These are phyloP conservation scores for Mycena galericulata DNA, from an alignment of 768 basidiomycete genomes.

Conservation along the genomic window DNA sequence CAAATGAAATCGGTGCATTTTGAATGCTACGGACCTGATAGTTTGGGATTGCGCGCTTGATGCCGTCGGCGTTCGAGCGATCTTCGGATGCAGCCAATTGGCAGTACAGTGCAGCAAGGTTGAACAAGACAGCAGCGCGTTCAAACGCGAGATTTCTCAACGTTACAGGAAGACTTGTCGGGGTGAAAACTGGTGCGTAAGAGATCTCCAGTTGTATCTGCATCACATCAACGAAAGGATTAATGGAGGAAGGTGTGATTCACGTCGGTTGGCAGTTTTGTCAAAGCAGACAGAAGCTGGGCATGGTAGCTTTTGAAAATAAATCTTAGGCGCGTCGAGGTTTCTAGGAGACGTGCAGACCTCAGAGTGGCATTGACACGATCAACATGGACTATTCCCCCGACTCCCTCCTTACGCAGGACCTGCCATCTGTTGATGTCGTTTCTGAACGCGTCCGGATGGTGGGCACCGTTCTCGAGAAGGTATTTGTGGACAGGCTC, in stretches of 20 bases:
- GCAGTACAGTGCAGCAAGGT: slow-evolving; percentile 88
- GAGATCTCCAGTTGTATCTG: slow-evolving; percentile 80
- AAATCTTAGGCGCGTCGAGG: slow-evolving; percentile 12
- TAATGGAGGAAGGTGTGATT: slow-evolving; percentile 28
- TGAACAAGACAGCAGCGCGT: slow-evolving; percentile 82
- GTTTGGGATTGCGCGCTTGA: slow-evolving; percentile 79
- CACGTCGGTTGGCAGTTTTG: slow-evolving; percentile 88
- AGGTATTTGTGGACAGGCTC: slow-evolving; percentile 74
- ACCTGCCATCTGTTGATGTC: slow-evolving; percentile 81
- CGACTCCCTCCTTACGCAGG: slow-evolving; percentile 68
- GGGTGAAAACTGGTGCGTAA: slow-evolving; percentile 79
- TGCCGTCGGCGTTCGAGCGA: slow-evolving; percentile 79
- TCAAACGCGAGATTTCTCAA: slow-evolving; percentile 87
- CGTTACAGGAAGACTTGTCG: slow-evolving; percentile 66
- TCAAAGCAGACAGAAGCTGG: slow-evolving; percentile 84
- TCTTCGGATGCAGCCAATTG: slow-evolving; percentile 81
- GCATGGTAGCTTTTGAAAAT: slow-evolving; percentile 83
- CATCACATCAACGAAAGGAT: slow-evolving; percentile 17
- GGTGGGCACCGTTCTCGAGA: slow-evolving; percentile 71
- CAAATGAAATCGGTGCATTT: slow-evolving; percentile 8
- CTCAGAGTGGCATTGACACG: slow-evolving; percentile 63
- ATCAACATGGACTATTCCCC: slow-evolving; percentile 65
- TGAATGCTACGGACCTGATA: slow-evolving; percentile 67
- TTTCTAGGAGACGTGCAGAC: slow-evolving; percentile 56
- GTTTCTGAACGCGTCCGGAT: slow-evolving; percentile 86